phyloP scores from a whole-genome alignment of 129 eudicot genomes.

The Helianthus tuberosus region DNA sequence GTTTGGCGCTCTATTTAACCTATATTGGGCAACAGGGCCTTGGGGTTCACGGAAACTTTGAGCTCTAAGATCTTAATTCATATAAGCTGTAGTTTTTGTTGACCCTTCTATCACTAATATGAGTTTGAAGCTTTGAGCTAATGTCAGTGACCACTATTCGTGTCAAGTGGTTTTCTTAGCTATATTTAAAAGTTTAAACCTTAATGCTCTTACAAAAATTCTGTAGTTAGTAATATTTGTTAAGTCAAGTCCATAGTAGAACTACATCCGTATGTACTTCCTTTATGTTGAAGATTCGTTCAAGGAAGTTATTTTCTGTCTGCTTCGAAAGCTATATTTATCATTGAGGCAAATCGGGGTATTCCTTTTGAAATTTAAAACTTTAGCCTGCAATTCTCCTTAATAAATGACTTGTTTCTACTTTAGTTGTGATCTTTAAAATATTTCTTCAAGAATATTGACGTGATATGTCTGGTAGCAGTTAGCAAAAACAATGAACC shows the following conservation, averaged over 20 bases:
- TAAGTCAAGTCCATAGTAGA: background rate
- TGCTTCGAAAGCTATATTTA: background rate
- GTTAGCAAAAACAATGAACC: background rate
- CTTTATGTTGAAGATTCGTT: slow-evolving; percentile 1
- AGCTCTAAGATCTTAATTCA: slow-evolving; percentile 4
- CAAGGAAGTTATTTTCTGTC: background rate
- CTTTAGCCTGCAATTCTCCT: background rate
- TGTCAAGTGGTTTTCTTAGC: background rate
- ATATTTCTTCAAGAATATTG: background rate
- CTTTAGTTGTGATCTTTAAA: background rate
- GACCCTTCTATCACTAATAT: background rate
- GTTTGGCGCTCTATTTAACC: background rate
- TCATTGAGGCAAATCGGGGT: background rate
- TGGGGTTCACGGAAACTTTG: background rate
- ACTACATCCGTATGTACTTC: background rate
- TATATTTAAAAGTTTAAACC: background rate
- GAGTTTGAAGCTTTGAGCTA: background rate
- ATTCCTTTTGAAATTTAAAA: background rate
- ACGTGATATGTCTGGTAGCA: background rate
- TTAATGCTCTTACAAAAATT: background rate
- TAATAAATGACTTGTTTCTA: background rate
- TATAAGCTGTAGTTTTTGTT: background rate
- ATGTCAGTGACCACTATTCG: background rate
- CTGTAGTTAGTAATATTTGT: background rate
- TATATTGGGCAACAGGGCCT: background rate